These are phyloP conservation scores for Colletotrichum sp. DNA, from an alignment of 2,329 filamentous ascomycete species.

Conservation along the genomic window DNA sequence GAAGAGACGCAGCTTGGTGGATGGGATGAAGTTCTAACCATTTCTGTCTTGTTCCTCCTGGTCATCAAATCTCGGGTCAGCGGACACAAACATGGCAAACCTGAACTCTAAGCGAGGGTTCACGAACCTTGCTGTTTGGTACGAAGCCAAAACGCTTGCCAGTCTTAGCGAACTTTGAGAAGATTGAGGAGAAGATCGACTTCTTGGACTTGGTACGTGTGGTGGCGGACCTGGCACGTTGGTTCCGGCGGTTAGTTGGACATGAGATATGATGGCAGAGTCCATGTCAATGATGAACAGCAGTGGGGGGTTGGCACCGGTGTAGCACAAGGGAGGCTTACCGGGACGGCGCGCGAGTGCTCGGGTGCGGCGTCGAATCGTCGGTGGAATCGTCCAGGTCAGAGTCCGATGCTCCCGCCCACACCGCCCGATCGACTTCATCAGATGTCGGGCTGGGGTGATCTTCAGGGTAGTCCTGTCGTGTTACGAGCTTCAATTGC, in stretches of 20 bases:
- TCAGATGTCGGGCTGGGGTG: slow-evolving; percentile 17
- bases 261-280: background rate
- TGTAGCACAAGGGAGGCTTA: background rate
- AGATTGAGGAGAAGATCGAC: slow-evolving; percentile 15
- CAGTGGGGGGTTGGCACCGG: background rate
- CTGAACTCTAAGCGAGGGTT: background rate
- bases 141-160: slow-evolving; percentile 15
- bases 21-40: slow-evolving; percentile 21
- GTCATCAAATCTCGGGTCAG: background rate
- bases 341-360: background rate
- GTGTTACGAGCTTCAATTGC: background rate
- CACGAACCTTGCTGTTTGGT: slow-evolving; percentile 15
- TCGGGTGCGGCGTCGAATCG: background rate
- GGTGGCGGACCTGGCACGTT: background rate
- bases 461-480: slow-evolving; percentile 7
- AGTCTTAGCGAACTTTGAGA: slow-evolving; percentile 7
- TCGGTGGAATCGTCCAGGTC: slow-evolving; percentile 3
- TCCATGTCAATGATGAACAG: background rate
- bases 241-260: background rate
- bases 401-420: slow-evolving; percentile 15
- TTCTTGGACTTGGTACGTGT: background rate
- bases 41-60: slow-evolving; percentile 34
- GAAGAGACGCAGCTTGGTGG: background rate
- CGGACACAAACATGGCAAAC: background rate
- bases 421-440: slow-evolving; percentile 6